Evolutionary conservation across 495 filamentous ascomycete species (phyloP).

Genomic region (Cryomyces minteri): DNA sequence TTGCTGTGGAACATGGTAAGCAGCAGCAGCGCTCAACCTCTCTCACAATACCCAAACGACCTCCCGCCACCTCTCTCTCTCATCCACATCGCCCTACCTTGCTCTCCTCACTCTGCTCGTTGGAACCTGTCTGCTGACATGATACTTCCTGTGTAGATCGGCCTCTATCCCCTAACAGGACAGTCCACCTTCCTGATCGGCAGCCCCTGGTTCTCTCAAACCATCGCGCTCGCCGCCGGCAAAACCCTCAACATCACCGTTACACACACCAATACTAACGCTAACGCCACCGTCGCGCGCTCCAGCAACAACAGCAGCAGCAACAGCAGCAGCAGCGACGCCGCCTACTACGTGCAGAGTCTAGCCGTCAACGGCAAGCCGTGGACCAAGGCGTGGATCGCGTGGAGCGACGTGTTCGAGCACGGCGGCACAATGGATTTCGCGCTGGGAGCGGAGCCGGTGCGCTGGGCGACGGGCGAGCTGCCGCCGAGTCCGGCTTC

Average conservation of each 20-base stretch:
- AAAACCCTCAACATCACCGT: conserved; percentile 37
- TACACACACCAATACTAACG: conserved; percentile 20
- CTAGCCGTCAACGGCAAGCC: conserved; percentile 28
- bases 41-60: no score
- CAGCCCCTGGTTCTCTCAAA: conserved; percentile 45
- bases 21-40: no score
- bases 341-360: conserved; percentile 36
- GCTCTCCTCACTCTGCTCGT: no score
- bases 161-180: conserved; percentile 45
- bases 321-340: conserved; percentile 20
- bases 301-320: conserved; percentile 31
- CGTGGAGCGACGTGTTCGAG: conserved; percentile 43
- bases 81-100: no score
- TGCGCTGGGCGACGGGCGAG: conserved; percentile 35
- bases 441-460: conserved; percentile 33
- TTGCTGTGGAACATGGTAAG: conserved; percentile 41
- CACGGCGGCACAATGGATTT: conserved; percentile 45
- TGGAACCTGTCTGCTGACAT: no score
- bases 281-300: conserved; percentile 29
- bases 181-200: conserved; percentile 46
- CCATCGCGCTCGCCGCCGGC: conserved; percentile 34
- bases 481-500: conserved; percentile 37
- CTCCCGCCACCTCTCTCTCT: no score
- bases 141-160: conserved; percentile 17
- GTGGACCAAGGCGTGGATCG: conserved; percentile 41